Percentiles rank a stretch among this genome's conserved stretches.
These are phyloP conservation scores for Glarea lozoyensis DNA, from an alignment of 495 filamentous ascomycete species.

Conservation along the genomic window DNA sequence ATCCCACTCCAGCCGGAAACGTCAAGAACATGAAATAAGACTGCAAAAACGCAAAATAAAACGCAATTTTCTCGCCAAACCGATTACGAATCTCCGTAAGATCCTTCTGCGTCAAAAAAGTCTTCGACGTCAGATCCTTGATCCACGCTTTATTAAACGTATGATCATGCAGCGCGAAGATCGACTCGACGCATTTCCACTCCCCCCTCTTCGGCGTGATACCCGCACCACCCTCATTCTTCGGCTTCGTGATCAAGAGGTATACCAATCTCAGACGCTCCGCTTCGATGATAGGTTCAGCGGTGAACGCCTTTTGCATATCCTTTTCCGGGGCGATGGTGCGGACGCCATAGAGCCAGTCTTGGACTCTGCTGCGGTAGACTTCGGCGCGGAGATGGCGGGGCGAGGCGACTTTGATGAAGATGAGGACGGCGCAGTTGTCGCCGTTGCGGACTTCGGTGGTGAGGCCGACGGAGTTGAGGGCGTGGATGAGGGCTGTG, in stretches of 20 bases:
- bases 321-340: conserved; percentile 69
- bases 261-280: conserved; percentile 82
- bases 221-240: conserved; percentile 77
- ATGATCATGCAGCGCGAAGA: conserved; percentile 87
- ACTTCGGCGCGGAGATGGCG: conserved; percentile 52
- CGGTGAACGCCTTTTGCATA: conserved; percentile 48
- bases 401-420: conserved; percentile 66
- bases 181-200: conserved; percentile 75
- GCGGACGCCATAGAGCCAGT: conserved; percentile 92
- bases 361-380: conserved; percentile 72
- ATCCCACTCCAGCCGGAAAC: conserved; percentile 78
- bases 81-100: conserved; percentile 76
- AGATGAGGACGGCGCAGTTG: conserved; percentile 69
- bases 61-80: conserved; percentile 90
- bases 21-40: conserved; percentile 81
- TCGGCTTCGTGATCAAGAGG: conserved; percentile 75
- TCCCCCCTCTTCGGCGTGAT: conserved; percentile 74
- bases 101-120: conserved; percentile 67
- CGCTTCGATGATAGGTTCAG: conserved; percentile 72
- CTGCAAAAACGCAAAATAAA: conserved; percentile 94
- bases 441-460: conserved; percentile 80
- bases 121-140: conserved; percentile 76
- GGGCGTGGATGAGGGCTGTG: conserved; percentile 59
- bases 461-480: conserved; percentile 67
- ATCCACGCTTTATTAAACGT: conserved; percentile 87